Evolutionary conservation across 352 stramenopile species (phyloP).

Genomic region (Globisporangium radiosum): DNA sequence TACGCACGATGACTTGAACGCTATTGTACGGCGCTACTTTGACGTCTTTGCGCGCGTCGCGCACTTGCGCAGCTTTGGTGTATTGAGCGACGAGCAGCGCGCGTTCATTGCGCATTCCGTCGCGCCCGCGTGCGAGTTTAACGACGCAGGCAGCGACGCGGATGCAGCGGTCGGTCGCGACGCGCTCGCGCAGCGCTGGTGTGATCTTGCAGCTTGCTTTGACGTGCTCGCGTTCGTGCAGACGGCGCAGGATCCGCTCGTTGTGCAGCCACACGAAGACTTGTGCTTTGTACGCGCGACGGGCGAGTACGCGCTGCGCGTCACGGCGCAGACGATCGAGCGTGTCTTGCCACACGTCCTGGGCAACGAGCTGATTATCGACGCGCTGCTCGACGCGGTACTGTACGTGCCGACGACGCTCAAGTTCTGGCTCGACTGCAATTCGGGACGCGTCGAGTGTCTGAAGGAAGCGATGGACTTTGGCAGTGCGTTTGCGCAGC

Average conservation of each 20-base stretch:
- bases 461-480: constrained; percentile 27
- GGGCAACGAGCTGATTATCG: background rate
- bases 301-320: constrained; percentile 9
- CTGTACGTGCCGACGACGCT: constrained; percentile 9
- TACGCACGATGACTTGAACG: too few species aligned
- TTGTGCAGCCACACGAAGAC: too few species aligned
- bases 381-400: constrained; percentile 7
- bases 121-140: constrained; percentile 3
- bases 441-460: constrained; percentile 6
- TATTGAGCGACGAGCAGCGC: constrained; percentile 3
- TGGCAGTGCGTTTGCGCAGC: constrained; percentile 14
- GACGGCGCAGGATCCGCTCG: background rate
- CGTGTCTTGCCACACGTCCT: constrained; percentile 11
- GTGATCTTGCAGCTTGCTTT: constrained; percentile 13
- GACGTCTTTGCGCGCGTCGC: constrained; percentile 5
- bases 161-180: background rate
- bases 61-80: background rate
- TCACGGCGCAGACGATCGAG: constrained; percentile 10
- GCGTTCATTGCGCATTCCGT: constrained; percentile 11
- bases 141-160: background rate
- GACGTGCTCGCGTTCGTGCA: constrained; percentile 7
- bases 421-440: constrained; percentile 18
- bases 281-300: constrained; percentile 5
- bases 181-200: constrained; percentile 12
- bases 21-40: constrained; percentile 1